Evolutionary conservation across 805 yeast genomes (phyloP), one percentile per base, ranked within the genome.

Genomic region (Grigorovia yakushimaensis): DNA sequence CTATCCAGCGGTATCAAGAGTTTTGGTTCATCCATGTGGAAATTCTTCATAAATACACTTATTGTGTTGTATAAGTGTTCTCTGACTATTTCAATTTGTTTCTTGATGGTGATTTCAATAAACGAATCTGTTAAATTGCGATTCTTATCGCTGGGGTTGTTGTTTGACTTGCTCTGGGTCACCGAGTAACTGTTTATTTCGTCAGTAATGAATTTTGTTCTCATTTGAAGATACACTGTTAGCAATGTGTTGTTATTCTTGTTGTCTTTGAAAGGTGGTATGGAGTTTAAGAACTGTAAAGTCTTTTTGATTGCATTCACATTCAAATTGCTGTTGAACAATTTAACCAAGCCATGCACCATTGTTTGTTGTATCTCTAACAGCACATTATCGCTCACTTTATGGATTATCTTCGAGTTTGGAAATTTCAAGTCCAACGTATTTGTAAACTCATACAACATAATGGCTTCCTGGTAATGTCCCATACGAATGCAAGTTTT

Each of bases 401-500:
- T 65, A 65, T 42, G 68, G 62, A 62, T 48, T 9, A 58, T 51
- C 3, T 43, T 44, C 6, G 62, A 56, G 9, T 57, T 59, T 0
- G 88, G 86, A 62, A 82, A 89, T 49, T 94, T 72, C 17, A 81
- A 77, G 0, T 74, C 69, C 21, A 93, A 69, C 47, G 94, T 73
- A 51, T 82, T 75, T 0, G 84, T 79, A 56, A 85, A 80, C 27
- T 84, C 75, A 11, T 88, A 83, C 13, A 91, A 76, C 61, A 91
- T 95, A 35, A 91, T 74, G 9, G 96, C 88, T 58, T 88, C 95
- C 33, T 88, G 84, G 60, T 89, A 93, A 58, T 84, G 85, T 0
- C 96, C 96, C 42, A 84, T 82, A 43, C 78, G 73, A 10, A 89
- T 86, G 64, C 97, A 87, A n/a, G 89, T 79, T 43, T 81, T 74